phyloP scores from a whole-genome alignment of 1,284 basidiomycete species.

The Trichosporon ovoides region DNA sequence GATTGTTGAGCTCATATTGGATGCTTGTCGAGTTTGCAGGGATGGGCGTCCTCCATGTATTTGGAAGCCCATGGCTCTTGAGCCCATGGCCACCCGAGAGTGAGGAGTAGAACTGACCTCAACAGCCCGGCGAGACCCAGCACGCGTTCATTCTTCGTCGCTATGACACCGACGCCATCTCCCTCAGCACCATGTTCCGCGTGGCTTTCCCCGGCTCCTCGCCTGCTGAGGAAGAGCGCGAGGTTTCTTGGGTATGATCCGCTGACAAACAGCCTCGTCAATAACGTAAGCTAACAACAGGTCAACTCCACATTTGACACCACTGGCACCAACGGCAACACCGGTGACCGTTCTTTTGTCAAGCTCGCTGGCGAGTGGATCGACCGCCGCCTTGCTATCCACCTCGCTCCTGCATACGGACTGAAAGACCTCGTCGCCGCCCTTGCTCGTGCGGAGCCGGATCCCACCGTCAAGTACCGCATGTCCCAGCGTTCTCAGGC shows the following conservation, averaged over 20 bases:
- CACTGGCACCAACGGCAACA: slow-evolving; percentile 69
- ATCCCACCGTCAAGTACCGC: slow-evolving; percentile 69
- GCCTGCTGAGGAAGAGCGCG: slow-evolving; percentile 72
- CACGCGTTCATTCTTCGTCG: slow-evolving; percentile 94
- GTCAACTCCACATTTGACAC: slow-evolving; percentile 63
- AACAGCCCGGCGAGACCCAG: slow-evolving; percentile 24
- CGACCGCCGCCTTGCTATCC: slow-evolving; percentile 62
- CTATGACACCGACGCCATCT: slow-evolving; percentile 92
- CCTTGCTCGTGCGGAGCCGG: slow-evolving; percentile 69
- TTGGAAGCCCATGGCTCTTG: too few relatives aligned
- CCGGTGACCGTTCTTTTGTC: slow-evolving; percentile 56
- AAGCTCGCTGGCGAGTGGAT: slow-evolving; percentile 86
- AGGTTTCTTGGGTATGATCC: slow-evolving; percentile 65
- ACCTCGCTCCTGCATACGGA: slow-evolving; percentile 51
- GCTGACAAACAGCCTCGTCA: not conserved
- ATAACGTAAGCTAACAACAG: slow-evolving; percentile 8
- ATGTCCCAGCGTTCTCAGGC: slow-evolving; percentile 52
- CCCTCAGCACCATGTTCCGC: slow-evolving; percentile 95
- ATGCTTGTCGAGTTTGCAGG: not conserved
- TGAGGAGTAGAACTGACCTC: not conserved
- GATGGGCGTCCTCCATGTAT: not conserved
- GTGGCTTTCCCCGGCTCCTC: slow-evolving; percentile 85
- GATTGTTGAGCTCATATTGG: not conserved
- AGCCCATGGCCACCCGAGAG: slow-evolving; percentile 3
- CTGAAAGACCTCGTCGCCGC: slow-evolving; percentile 55